Conservation (phyloP, 139 green algal species). For the Tetradesmus lagerheimii region DNA sequence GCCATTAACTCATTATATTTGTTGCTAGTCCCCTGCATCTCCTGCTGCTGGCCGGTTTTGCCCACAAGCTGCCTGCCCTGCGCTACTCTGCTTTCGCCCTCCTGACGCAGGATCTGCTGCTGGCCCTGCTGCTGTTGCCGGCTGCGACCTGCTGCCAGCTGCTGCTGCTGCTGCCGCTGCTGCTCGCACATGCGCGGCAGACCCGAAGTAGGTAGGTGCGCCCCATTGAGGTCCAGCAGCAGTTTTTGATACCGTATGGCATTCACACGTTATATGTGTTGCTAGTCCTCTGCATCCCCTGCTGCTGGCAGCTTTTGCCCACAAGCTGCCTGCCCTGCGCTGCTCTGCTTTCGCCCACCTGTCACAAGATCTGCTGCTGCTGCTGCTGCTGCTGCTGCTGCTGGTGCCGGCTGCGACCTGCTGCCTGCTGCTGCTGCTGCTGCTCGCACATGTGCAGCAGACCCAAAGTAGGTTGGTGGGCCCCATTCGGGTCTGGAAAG, state of each 20-base stretch:
- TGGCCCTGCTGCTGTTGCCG: not conserved
- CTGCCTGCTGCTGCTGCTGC: not conserved
- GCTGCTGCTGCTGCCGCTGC: not conserved
- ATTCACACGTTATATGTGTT: no score
- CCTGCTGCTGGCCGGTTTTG: not conserved
- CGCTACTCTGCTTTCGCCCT: not conserved
- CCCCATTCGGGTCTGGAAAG: slow-evolving; percentile 69
- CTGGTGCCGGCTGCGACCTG: not conserved
- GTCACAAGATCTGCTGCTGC: not conserved
- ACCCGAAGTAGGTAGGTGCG: no score
- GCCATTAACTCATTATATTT: no score
- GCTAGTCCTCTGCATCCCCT: not conserved
- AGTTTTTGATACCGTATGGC: no score
- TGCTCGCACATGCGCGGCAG: no score
- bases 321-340: not conserved
- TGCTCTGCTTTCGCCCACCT: not conserved
- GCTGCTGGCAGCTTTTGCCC: not conserved
- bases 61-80: not conserved
- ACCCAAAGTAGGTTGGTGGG: slow-evolving; percentile 59
- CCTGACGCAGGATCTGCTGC: not conserved
- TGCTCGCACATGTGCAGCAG: slow-evolving; percentile 56
- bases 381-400: not conserved
- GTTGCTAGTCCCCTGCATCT: not conserved
- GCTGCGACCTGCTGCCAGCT: no score
- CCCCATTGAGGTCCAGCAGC: no score